A percentile compares a stretch with the other conserved stretches of the same genome.
These are phyloP conservation scores for Debaryomyces tyrocola DNA, from an alignment of 805 yeast genomes.

Conservation along the genomic window DNA sequence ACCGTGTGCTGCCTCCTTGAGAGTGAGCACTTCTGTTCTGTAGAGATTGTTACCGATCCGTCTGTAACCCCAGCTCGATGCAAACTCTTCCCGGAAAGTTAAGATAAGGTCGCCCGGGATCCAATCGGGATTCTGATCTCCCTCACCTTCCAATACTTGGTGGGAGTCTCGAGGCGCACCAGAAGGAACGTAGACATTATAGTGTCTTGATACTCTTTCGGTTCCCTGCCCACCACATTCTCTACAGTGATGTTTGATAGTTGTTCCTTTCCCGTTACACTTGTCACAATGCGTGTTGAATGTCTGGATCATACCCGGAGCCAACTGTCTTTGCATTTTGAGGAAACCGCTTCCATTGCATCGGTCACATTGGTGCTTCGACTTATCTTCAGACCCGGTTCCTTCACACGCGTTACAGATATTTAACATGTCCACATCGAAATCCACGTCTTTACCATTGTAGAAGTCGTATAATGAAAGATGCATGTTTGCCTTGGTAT, in stretches of 20 bases:
- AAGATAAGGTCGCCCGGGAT: constrained; percentile 77
- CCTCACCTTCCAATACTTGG: constrained; percentile 68
- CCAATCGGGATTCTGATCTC: constrained; percentile 81
- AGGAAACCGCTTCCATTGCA: constrained; percentile 80
- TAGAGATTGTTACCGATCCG: constrained; percentile 73
- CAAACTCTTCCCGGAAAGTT: constrained; percentile 54
- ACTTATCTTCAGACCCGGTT: constrained; percentile 80
- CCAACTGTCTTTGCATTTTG: constrained; percentile 69
- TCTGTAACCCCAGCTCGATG: constrained; percentile 77
- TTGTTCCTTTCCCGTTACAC: constrained; percentile 78
- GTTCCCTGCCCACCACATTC: constrained; percentile 74
- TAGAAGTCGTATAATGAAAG: constrained; percentile 67
- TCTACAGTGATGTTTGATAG: constrained; percentile 62
- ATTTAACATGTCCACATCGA: constrained; percentile 67
- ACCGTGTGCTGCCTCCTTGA: constrained; percentile 73
- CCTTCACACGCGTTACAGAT: constrained; percentile 80
- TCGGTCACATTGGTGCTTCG: constrained; percentile 57
- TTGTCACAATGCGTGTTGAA: constrained; percentile 75
- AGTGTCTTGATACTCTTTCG: constrained; percentile 52
- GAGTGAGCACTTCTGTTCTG: constrained; percentile 74
- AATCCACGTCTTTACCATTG: constrained; percentile 62
- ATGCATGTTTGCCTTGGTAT: constrained; percentile 55
- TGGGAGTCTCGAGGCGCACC: constrained; percentile 67
- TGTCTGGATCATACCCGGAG: constrained; percentile 88
- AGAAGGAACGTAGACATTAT: constrained; percentile 61